Evolutionary conservation across 2,329 filamentous ascomycete species (phyloP).

Genomic region (Diatrype stigma): DNA sequence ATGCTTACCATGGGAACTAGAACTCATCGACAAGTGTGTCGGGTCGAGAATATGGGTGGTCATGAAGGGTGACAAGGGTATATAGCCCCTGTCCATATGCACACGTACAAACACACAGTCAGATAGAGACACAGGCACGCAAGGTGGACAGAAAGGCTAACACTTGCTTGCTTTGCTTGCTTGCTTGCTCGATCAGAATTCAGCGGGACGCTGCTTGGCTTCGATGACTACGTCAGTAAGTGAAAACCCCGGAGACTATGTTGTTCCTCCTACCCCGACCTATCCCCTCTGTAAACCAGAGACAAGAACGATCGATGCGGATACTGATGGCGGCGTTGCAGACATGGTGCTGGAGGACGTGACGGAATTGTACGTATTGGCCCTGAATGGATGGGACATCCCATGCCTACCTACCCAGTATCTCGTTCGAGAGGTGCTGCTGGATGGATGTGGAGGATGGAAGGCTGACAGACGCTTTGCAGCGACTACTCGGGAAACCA

Average conservation of each 20-base stretch:
- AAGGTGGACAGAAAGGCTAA: no score
- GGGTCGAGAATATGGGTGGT: constrained; percentile 97
- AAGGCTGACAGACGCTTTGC: constrained; percentile 17
- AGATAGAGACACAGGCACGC: no score
- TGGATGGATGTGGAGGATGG: no score
- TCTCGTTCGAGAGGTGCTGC: neutral
- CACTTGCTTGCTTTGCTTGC: no score
- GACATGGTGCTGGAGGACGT: constrained; percentile 99
- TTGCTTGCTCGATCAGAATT: constrained; percentile 66
- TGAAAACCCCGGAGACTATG: constrained; percentile 32
- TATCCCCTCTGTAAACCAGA: no score
- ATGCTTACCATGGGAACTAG: constrained; percentile 40
- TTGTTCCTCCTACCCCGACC: no score
- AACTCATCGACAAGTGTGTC: constrained; percentile 98
- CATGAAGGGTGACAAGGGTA: constrained; percentile 99
- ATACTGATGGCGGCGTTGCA: constrained; percentile 33
- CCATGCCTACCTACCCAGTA: no score
- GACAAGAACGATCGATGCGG: neutral
- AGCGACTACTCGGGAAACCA: constrained; percentile 90
- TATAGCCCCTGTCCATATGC: constrained; percentile 3
- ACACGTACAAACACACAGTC: no score
- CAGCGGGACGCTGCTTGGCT: constrained; percentile 87
- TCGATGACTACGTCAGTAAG: constrained; percentile 99
- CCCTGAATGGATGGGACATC: no score
- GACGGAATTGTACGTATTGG: constrained; percentile 75